Base-by-base conservation (phyloP, 345 rosid species). In the Euclidium syriacum region DNA sequence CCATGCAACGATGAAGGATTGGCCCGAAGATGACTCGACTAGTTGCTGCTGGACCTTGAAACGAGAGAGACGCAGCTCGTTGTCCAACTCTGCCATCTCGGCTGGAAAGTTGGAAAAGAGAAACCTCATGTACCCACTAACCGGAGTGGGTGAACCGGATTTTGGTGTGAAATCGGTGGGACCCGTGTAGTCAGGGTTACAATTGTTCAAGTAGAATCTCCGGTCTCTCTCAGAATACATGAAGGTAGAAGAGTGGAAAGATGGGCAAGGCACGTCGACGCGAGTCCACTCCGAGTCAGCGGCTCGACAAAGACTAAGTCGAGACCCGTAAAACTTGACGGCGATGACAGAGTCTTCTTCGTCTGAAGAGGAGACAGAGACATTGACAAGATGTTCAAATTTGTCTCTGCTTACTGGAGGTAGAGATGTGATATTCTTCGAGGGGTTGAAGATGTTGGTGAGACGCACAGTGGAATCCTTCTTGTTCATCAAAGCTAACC, bases 201-300 rank as follows among this genome's bases (percentile, higher is more conserved):
- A 42, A 4, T n/a, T 18, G 30, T 47, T 47, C 52, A 47, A 47
- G 52, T 47, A 47, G 27, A 47, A 24, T 3, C 17, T 47, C 18
- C 17, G 30, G 52, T 47, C 18, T 20, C 49, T 46, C 18, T 47
- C 52, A 2, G 52, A 47, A 30, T 5, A 47, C 4, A 47, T n/a
- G 10, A 47, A 30, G 4, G 52, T 23, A 12, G 52, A 47, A 23
- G 52, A 47, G 5, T 11, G 10, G 15, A 47, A 47, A 12, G 52
- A 23, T 47, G 52, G 52, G 4, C 51, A 46, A 22, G 51, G 51
- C 16, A 46, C 51, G 51, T 46, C 51, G 4, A 46, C 12, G 29
- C 51, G 51, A 43, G 65, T 59, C 65, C 53, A 59, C 42, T 44
- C 52, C 14, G 32, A 30, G 23, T 32, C 65, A 22, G 41, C 63